A percentile compares a stretch with the other conserved stretches of the same genome.
Evolutionary conservation across 495 filamentous ascomycete species (phyloP).

Genomic region (Penicillium antarcticum): DNA sequence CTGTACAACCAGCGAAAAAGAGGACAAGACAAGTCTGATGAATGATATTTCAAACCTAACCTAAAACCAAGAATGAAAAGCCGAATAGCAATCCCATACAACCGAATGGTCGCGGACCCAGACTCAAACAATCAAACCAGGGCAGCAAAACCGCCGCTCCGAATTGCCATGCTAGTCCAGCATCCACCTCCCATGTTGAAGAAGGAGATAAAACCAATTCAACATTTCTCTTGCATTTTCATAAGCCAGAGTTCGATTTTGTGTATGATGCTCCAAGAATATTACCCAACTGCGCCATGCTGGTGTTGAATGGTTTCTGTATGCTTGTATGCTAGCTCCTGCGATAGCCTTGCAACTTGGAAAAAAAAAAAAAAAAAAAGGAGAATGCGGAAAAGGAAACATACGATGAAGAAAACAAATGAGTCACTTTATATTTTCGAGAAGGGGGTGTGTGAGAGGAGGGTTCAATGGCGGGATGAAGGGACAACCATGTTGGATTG

Average conservation of each 20-base stretch:
- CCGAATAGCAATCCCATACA: neutral
- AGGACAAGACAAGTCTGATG: too few relatives aligned
- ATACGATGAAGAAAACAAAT: neutral
- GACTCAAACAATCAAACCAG: too few relatives aligned
- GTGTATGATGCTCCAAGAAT: neutral
- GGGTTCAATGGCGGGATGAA: too few relatives aligned
- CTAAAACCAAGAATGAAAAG: neutral
- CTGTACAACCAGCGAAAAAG: too few relatives aligned
- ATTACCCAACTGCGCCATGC: constrained; percentile 2
- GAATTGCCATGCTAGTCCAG: neutral
- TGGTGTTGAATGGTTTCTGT: constrained; percentile 5
- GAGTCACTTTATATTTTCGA: neutral
- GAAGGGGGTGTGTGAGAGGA: neutral
- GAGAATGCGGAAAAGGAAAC: neutral
- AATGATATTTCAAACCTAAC: neutral
- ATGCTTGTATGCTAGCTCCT: constrained; percentile 5
- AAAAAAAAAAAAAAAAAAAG: neutral
- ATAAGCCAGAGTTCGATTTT: neutral
- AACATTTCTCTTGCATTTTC: neutral
- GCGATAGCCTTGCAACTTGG: too few relatives aligned
- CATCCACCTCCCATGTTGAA: neutral
- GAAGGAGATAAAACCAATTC: neutral
- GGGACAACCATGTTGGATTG: too few relatives aligned
- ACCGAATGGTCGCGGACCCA: too few relatives aligned
- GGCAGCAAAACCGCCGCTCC: too few relatives aligned